These are phyloP conservation scores for Skeletonema potamos DNA, from an alignment of 108 stramenopile genomes.

Conservation along the genomic window DNA sequence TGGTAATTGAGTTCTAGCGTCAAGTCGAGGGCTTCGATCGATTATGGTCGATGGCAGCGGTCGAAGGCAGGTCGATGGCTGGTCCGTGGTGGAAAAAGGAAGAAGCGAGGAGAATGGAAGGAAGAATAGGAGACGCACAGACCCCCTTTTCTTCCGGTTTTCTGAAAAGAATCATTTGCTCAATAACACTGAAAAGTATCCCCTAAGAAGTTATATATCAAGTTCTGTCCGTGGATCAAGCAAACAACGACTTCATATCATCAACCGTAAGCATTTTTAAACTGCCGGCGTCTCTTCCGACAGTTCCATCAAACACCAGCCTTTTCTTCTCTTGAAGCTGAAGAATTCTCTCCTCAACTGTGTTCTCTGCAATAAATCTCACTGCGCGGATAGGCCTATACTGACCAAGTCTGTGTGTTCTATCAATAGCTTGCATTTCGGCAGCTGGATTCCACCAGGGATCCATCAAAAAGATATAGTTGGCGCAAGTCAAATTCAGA, in stretches of 20 bases:
- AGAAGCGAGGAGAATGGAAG: no score
- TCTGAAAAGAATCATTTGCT: no score
- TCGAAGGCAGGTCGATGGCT: no score
- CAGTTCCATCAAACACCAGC: conserved; percentile 95
- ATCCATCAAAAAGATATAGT: conserved; percentile 91
- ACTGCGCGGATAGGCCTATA: conserved; percentile 92
- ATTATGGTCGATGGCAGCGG: no score
- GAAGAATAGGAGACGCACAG: no score
- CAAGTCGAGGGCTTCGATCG: no score
- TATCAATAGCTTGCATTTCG: conserved; percentile 98
- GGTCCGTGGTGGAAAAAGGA: no score
- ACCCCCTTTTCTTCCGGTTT: no score
- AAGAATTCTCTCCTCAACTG: conserved; percentile 97
- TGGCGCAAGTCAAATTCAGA: conserved; percentile 93
- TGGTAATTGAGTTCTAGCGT: no score
- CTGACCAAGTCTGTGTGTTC: conserved; percentile 97
- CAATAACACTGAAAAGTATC: no score
- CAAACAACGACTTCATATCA: conserved; percentile 87
- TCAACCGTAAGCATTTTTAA: conserved; percentile 87
- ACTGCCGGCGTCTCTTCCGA: conserved; percentile 86
- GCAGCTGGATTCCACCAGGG: conserved; percentile 89
- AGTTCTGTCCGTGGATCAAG: conserved; percentile 15
- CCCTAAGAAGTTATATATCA: no score
- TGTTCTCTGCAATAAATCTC: conserved; percentile 94
- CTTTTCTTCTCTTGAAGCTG: conserved; percentile 97